These are phyloP conservation scores for Magnusiomyces paraingens DNA, from an alignment of 1,139 yeast species.

Conservation along the genomic window DNA sequence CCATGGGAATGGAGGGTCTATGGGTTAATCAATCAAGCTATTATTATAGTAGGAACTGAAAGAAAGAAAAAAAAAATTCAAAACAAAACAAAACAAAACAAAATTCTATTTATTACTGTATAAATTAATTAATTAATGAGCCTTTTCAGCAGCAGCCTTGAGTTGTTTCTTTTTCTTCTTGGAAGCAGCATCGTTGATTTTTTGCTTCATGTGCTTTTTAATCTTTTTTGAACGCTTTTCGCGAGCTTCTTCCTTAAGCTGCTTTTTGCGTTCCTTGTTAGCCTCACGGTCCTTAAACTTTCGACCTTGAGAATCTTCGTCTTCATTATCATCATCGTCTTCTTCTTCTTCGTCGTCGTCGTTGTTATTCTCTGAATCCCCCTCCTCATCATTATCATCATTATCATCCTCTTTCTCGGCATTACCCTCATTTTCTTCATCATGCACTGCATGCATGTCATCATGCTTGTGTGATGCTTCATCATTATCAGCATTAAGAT, in stretches of 20 bases:
- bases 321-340: constrained; percentile 37
- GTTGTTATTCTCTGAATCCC: constrained; percentile 34
- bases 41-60: not conserved
- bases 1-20: constrained; percentile 58
- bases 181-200: constrained; percentile 22
- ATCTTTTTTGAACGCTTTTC: constrained; percentile 87
- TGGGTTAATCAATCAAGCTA: constrained; percentile 18
- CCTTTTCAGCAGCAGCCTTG: too few species aligned
- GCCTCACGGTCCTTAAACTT: constrained; percentile 77
- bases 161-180: not conserved
- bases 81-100: not conserved
- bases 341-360: constrained; percentile 36
- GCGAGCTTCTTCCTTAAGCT: constrained; percentile 73
- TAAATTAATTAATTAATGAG: too few species aligned
- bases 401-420: constrained; percentile 10
- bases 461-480: constrained; percentile 16
- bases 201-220: constrained; percentile 85
- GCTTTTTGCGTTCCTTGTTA: constrained; percentile 77
- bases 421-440: constrained; percentile 24
- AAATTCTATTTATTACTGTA: too few species aligned
- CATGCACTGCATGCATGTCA: constrained; percentile 32
- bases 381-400: constrained; percentile 17
- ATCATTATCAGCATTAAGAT: constrained; percentile 11
- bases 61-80: too few species aligned
- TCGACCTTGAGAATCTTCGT: constrained; percentile 50